phyloP scores from a whole-genome alignment of 2,329 filamentous ascomycete species.

The Colletotrichum aenigma region DNA sequence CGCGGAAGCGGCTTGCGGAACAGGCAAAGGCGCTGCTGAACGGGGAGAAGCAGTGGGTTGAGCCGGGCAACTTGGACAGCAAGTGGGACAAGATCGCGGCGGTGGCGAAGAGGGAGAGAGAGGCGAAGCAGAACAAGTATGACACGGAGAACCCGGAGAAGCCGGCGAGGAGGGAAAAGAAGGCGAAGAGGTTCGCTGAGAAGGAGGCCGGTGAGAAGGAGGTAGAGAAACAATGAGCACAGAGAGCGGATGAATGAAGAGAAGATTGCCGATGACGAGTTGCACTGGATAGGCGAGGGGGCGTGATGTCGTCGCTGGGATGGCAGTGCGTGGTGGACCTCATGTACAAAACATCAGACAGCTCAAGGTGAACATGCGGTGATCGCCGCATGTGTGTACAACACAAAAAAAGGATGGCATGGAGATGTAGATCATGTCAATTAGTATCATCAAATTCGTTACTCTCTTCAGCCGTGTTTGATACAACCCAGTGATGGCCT shows the following conservation, averaged over 20 bases:
- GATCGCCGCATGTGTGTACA: constrained; percentile 13
- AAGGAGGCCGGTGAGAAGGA: constrained; percentile 5
- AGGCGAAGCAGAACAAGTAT: not conserved
- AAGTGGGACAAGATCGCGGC: constrained; percentile 33
- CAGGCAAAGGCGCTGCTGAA: constrained; percentile 67
- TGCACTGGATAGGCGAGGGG: not conserved
- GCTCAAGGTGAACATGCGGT: constrained; percentile 1
- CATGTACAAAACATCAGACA: constrained; percentile 11
- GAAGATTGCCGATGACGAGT: constrained; percentile 27
- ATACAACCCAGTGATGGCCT: constrained; percentile 50
- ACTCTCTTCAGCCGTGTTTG: not conserved
- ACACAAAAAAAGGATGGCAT: constrained; percentile 27
- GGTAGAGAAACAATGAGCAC: constrained; percentile 19
- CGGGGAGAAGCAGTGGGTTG: constrained; percentile 57
- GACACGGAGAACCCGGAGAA: not conserved
- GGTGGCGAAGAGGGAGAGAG: constrained; percentile 23
- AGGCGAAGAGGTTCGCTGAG: too few species aligned
- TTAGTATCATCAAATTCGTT: not conserved
- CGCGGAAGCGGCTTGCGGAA: constrained; percentile 41
- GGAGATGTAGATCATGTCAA: constrained; percentile 8
- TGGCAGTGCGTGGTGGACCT: not conserved
- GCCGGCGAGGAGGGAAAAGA: not conserved
- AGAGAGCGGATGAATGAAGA: constrained; percentile 11
- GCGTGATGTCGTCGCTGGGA: not conserved
- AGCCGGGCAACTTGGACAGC: constrained; percentile 26